Percentiles rank a stretch among this genome's conserved stretches.
These are phyloP conservation scores for Hypsizygus marmoreus DNA, from an alignment of 768 basidiomycete species.

Conservation along the genomic window DNA sequence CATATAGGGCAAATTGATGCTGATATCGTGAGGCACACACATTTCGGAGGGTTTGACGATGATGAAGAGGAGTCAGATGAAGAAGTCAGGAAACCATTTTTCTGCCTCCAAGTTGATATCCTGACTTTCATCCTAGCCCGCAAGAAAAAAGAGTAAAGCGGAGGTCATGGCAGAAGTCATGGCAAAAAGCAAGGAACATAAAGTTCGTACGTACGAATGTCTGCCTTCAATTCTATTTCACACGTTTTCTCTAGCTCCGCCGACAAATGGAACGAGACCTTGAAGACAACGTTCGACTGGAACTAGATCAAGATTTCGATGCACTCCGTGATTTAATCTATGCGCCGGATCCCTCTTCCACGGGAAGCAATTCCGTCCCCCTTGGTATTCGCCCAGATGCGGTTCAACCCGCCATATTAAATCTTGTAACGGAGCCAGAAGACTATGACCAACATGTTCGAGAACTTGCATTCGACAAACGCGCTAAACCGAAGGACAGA, in stretches of 20 bases:
- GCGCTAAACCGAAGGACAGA: constrained; percentile 91
- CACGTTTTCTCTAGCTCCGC: constrained; percentile 52
- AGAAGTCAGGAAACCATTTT: constrained; percentile 31
- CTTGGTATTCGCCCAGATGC: constrained; percentile 22
- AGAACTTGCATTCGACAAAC: constrained; percentile 89
- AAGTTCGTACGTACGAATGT: constrained; percentile 49
- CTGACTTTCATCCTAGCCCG: constrained; percentile 48
- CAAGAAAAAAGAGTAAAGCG: constrained; percentile 86
- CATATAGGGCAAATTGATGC: constrained; percentile 64
- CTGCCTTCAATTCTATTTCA: constrained; percentile 1
- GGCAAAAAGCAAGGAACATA: constrained; percentile 95
- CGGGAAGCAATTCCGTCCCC: constrained; percentile 39
- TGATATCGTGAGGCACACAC: constrained; percentile 63
- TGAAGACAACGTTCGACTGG: constrained; percentile 82
- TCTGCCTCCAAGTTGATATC: neutral
- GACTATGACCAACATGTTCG: constrained; percentile 94
- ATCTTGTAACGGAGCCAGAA: constrained; percentile 35
- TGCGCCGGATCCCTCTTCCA: constrained; percentile 48
- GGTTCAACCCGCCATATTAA: constrained; percentile 19
- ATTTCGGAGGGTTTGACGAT: constrained; percentile 88
- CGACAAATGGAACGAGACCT: constrained; percentile 88
- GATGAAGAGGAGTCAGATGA: constrained; percentile 61
- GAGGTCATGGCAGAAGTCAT: constrained; percentile 99
- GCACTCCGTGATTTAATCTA: constrained; percentile 76
- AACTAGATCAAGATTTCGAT: constrained; percentile 88